These are phyloP conservation scores for Chalciporus sphaerocephalus DNA, from an alignment of 768 basidiomycete genomes.

Conservation along the genomic window DNA sequence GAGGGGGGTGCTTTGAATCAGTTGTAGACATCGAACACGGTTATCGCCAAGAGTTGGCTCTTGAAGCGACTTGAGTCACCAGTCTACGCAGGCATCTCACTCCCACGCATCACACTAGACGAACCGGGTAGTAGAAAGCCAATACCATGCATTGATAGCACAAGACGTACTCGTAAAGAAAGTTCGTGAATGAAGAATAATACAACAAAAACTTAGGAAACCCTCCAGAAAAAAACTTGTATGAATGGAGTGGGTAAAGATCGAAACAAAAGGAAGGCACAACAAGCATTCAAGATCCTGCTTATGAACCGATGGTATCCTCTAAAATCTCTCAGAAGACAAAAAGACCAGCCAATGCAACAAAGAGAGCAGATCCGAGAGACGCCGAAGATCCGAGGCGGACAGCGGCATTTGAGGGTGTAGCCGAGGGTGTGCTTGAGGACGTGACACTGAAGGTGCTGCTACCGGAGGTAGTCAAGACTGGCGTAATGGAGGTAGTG, in stretches of 20 bases:
- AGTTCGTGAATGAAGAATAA: constrained; percentile 10
- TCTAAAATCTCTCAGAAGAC: constrained; percentile 10
- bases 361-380: constrained; percentile 16
- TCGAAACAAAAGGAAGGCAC: background rate
- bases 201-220: constrained; percentile 19
- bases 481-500: constrained; percentile 28
- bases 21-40: constrained; percentile 16
- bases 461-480: constrained; percentile 33
- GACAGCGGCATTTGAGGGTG: constrained; percentile 17
- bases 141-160: background rate
- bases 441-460: constrained; percentile 1
- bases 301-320: constrained; percentile 4
- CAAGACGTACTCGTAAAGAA: background rate
- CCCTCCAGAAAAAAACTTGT: constrained; percentile 2
- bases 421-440: constrained; percentile 10
- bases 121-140: background rate
- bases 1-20: constrained; percentile 15
- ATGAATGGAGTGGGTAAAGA: constrained; percentile 2
- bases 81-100: background rate
- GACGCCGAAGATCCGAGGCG: constrained; percentile 20
- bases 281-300: constrained; percentile 10
- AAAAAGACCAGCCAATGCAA: constrained; percentile 22
- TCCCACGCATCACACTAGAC: constrained; percentile 6
- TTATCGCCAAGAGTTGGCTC: background rate
- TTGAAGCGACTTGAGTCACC: background rate